A percentile compares a stretch with the other conserved stretches of the same genome.
These are phyloP conservation scores for Colletotrichum destructivum DNA, from an alignment of 2,329 filamentous ascomycete genomes.

Conservation along the genomic window DNA sequence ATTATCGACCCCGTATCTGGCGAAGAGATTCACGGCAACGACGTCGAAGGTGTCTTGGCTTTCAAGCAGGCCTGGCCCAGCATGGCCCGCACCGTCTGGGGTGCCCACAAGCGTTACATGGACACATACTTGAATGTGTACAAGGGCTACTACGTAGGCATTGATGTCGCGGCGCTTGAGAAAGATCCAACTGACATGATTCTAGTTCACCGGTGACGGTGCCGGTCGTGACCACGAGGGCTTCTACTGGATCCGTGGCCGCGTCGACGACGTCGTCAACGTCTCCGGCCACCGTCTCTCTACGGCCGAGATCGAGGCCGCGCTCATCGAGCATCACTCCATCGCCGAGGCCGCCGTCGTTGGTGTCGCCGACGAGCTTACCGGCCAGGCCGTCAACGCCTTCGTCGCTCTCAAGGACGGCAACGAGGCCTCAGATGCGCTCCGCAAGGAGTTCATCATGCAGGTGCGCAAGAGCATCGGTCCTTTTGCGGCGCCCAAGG, in stretches of 20 bases:
- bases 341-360: conserved; percentile 97
- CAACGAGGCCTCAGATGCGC: conserved; percentile 80
- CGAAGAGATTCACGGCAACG: conserved; percentile 93
- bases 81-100: conserved; percentile 98
- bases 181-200: conserved; percentile 3
- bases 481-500: conserved; percentile 96
- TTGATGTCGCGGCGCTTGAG: not conserved
- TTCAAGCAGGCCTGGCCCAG: conserved; percentile 99
- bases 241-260: conserved; percentile 99
- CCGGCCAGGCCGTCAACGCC: conserved; percentile 96
- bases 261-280: conserved; percentile 98
- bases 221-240: conserved; percentile 97
- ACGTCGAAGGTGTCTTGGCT: conserved; percentile 95
- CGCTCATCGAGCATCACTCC: conserved; percentile 89
- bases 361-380: conserved; percentile 92
- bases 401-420: conserved; percentile 95
- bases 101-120: conserved; percentile 98
- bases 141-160: conserved; percentile 94
- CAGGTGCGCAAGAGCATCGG: conserved; percentile 98
- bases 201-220: conserved; percentile 90
- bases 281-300: conserved; percentile 96
- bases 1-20: conserved; percentile 98
- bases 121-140: conserved; percentile 99
- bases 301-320: conserved; percentile 97
- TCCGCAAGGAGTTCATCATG: conserved; percentile 93